Conservation (phyloP, 2,329 filamentous ascomycete species). For the Diaporthe sp. region DNA sequence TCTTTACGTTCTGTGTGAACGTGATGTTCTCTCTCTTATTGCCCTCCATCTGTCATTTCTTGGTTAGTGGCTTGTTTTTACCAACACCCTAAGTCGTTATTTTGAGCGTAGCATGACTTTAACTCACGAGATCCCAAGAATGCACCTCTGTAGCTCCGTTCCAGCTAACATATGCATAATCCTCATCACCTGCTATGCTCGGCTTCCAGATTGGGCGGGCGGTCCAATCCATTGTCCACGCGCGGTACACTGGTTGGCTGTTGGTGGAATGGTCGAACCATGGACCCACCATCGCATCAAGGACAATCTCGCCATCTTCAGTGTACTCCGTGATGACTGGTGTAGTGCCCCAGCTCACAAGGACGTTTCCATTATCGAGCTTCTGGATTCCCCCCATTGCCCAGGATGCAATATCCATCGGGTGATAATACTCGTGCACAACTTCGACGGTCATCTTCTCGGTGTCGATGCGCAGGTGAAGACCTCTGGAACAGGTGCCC, state of each 20-base stretch:
- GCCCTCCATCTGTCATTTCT: constrained; percentile 34
- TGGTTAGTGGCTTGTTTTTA: not conserved
- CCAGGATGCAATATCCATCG: constrained; percentile 40
- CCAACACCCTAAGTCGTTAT: no score
- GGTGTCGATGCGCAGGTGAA: constrained; percentile 52
- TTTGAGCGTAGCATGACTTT: not conserved
- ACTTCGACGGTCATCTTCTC: constrained; percentile 57
- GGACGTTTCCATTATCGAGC: constrained; percentile 48
- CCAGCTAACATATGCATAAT: constrained; percentile 47
- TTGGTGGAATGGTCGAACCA: constrained; percentile 33
- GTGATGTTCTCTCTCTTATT: constrained; percentile 32
- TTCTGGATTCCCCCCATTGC: constrained; percentile 38
- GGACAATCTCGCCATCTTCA: constrained; percentile 53
- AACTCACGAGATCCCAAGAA: constrained; percentile 39
- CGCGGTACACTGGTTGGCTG: constrained; percentile 42
- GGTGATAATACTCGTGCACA: constrained; percentile 52
- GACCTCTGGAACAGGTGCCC: constrained; percentile 41
- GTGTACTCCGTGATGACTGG: constrained; percentile 61
- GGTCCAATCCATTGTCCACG: constrained; percentile 41
- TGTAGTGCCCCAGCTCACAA: constrained; percentile 61
- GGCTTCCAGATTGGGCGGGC: constrained; percentile 46
- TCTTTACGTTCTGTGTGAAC: constrained; percentile 37
- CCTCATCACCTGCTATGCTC: constrained; percentile 37
- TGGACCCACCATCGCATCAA: constrained; percentile 55
- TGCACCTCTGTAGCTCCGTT: constrained; percentile 50